Evolutionary conservation across 2,329 filamentous ascomycete species (phyloP), one percentile per base, ranked within the genome.

Genomic region (Arthrobotrys iridis): DNA sequence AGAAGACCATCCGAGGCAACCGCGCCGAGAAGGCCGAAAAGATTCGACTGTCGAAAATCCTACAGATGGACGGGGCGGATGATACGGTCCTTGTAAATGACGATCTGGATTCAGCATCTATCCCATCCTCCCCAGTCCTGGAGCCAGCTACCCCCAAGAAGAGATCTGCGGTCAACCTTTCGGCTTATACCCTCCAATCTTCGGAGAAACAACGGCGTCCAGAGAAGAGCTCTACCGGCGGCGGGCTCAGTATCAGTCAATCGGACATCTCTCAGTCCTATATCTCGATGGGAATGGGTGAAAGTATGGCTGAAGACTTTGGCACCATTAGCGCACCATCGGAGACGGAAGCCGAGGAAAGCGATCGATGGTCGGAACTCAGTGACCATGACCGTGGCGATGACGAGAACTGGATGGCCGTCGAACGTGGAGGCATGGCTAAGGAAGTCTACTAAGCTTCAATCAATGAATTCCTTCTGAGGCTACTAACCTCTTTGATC

Each of bases 291-390:
- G 70, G 70, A 8, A 74, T 74, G 63, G 58, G 41, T 1, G 63
- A 68, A 15, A 76, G 72, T 33, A 52, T 70, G 15, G 58, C 37
- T 18, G 72, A 76, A 13, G 72, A 76, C 37, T 76, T 76, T 57
- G 65, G 63, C 2, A 37, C 72, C 2, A 70, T 76, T 18, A 70
- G 64, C 28, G 64, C 65, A 8, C 41, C 62, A 3, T 67, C 57
- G 6, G 70, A 75, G 35, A 70, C 72, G 2, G 72, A 76, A 35
- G 72, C 64, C 18, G 72, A 76, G n/a, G 72, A 76, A 45, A 76
- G 72, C 13, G 72, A 76, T 64, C 63, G 65, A n/a, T 76, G 72
- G 72, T 64, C 57, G 1, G 72, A 76, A 30, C 48, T 76, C 15
- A 64, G 58, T 52, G 72, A 74, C 1, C 70, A 63, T 20, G 63